Evolutionary conservation across 768 basidiomycete genomes (phyloP), one percentile per base, ranked within the genome.

Genomic region (Tulasnella sp.): DNA sequence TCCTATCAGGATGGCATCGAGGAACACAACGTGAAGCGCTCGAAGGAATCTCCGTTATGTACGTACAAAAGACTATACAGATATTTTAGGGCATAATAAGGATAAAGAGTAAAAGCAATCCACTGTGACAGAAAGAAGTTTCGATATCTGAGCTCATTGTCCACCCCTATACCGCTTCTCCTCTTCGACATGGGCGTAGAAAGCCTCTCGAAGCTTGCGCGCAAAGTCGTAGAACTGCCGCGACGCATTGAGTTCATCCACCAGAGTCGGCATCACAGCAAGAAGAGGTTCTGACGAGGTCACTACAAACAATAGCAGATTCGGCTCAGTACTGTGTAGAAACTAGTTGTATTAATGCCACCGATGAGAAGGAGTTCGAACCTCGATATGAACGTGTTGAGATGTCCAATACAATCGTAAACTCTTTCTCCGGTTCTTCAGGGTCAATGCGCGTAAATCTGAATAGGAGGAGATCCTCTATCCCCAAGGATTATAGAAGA

Each of bases 231-330:
- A 85, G 2, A 93, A 72, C 55, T 92, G 81, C 32, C 80, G 71
- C 3, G 83, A 80, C 21, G 80, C 78, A 66, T 89, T 90, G 43
- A 94, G 78, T 29, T 79, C 77, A 49, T 80, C 81, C 26, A 93
- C 73, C 5, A 93, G 73, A 17, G 85, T 77, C 0, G 84, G 78
- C 47, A 94, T 73, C 0, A 77, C 73, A 0, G 85, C 80, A 3
- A 93, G 73, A 8, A 77, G 75, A 0, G 90, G 91, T 7, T 83
- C 84, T 4, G 83, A 82, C 23, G 86, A 88, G n/a, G 88, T 78
- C 0, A 93, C 92, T 94, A 53, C 32, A 44, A 38, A 21, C 17
- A 38, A 17, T 9, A 19, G 21, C 17, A 27, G 52, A 19, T 27
- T 48, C 26, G 45, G n/a, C n/a, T n/a, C n/a, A n/a, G n/a, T n/a